These are phyloP conservation scores for Suillus spraguei DNA, from an alignment of 768 basidiomycete species.

Conservation along the genomic window DNA sequence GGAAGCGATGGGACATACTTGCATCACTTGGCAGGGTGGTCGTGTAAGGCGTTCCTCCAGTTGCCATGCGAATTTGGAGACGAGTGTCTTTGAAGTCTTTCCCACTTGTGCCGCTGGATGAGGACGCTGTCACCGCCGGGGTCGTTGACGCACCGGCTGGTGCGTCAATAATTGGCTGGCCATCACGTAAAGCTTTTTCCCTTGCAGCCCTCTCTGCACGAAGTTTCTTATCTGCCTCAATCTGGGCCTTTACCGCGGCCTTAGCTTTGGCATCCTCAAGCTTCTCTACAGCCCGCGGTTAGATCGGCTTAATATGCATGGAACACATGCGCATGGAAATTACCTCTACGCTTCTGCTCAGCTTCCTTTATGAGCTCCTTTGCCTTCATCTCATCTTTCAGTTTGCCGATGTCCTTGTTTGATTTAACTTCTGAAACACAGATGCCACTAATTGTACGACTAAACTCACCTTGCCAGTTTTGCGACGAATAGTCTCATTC, in stretches of 20 bases:
- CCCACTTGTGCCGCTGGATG: conserved; percentile 50
- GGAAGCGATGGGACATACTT: conserved; percentile 48
- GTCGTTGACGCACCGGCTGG: conserved; percentile 35
- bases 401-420: conserved; percentile 63
- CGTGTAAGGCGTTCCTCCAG: conserved; percentile 76
- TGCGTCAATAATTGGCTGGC: conserved; percentile 46
- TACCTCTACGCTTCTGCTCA: conserved; percentile 79
- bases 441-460: background rate
- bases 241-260: conserved; percentile 89
- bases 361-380: conserved; percentile 87
- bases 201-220: conserved; percentile 86
- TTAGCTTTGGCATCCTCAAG: conserved; percentile 83
- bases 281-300: conserved; percentile 62
- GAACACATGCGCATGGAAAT: background rate
- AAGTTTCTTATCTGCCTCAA: conserved; percentile 90
- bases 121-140: conserved; percentile 34
- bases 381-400: conserved; percentile 74
- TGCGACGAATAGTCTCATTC: conserved; percentile 81
- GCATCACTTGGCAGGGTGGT: conserved; percentile 81
- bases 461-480: conserved; percentile 71
- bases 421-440: conserved; percentile 1
- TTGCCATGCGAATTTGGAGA: conserved; percentile 85
- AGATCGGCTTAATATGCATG: background rate
- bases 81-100: conserved; percentile 87
- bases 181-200: conserved; percentile 92